Conservation (phyloP, 1,139 yeast genomes). For the Hansenula sp. region DNA sequence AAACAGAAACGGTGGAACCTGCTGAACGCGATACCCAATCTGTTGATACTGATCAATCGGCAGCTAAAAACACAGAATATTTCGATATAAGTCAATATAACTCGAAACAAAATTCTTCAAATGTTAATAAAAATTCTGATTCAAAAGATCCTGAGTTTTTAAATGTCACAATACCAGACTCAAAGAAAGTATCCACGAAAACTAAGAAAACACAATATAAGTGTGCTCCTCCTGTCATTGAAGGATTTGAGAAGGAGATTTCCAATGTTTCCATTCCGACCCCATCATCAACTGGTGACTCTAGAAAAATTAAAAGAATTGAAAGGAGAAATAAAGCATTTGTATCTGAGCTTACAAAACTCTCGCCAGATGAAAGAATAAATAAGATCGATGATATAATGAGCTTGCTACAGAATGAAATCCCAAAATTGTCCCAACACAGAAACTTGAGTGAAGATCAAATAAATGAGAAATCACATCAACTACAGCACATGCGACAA, state of each 20-base stretch:
- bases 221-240: neutral
- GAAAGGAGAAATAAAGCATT: neutral
- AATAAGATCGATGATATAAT: constrained; percentile 2
- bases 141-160: too few relatives aligned
- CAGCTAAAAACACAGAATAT: too few relatives aligned
- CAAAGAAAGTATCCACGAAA: too few relatives aligned
- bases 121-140: too few relatives aligned
- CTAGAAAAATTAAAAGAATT: neutral
- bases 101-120: too few relatives aligned
- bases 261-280: neutral
- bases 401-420: neutral
- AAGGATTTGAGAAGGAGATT: neutral
- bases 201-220: too few relatives aligned
- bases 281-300: too few relatives aligned
- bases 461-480: neutral
- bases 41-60: too few relatives aligned
- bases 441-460: constrained; percentile 1
- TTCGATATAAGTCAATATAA: too few relatives aligned
- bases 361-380: neutral
- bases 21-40: too few relatives aligned
- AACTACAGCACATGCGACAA: constrained; percentile 1
- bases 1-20: too few relatives aligned
- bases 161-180: too few relatives aligned
- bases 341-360: neutral
- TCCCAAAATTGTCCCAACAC: neutral